These are phyloP conservation scores for Colletotrichum falcatum DNA, from an alignment of 2,329 filamentous ascomycete genomes.

Conservation along the genomic window DNA sequence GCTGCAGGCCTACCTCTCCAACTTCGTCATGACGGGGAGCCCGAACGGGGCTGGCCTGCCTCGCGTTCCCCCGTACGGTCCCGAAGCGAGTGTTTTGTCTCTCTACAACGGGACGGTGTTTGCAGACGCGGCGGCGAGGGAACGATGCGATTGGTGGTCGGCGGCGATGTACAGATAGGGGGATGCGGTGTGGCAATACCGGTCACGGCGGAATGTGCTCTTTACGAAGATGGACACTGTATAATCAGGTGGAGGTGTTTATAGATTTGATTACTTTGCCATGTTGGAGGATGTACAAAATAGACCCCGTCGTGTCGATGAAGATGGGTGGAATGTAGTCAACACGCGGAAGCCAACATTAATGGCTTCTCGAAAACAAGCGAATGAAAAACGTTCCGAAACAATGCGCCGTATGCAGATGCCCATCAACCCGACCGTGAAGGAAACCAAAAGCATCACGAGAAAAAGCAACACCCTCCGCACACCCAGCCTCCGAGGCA, in stretches of 20 bases:
- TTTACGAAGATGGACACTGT: not conserved
- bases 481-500: not conserved
- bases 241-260: not conserved
- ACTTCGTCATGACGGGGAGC: slow-evolving; percentile 47
- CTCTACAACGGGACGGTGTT: slow-evolving; percentile 29
- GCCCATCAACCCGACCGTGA: too few relatives aligned
- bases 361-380: not conserved
- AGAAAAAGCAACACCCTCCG: not conserved
- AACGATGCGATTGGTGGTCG: slow-evolving; percentile 48
- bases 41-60: slow-evolving; percentile 42
- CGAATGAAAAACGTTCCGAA: not conserved
- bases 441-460: not conserved
- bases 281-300: not conserved
- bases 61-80: slow-evolving; percentile 32
- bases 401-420: not conserved
- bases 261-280: not conserved
- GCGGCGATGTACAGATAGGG: not conserved
- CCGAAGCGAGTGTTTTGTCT: slow-evolving; percentile 4
- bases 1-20: slow-evolving; percentile 50
- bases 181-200: not conserved
- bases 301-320: rapidly evolving
- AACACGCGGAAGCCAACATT: not conserved
- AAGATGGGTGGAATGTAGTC: not conserved
- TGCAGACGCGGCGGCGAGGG: slow-evolving; percentile 41
- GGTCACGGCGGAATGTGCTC: too few relatives aligned